Evolutionary conservation across 495 filamentous ascomycete species (phyloP), one percentile per base, ranked within the genome.

Genomic region (Penicillium cataractarum): DNA sequence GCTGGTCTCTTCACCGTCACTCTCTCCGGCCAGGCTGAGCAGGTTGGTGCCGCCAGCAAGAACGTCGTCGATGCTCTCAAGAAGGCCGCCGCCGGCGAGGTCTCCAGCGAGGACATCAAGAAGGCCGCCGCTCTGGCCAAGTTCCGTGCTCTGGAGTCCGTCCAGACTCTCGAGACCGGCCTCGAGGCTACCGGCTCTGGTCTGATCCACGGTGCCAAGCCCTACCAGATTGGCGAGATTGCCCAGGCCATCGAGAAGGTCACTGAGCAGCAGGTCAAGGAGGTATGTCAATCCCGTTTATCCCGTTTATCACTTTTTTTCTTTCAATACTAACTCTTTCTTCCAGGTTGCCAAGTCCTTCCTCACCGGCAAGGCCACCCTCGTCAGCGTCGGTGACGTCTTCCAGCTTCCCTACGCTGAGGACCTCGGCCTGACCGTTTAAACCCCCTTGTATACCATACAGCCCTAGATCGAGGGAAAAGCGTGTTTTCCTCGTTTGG

Each of bases 121-220:
- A 98, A 97, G 84, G 95, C 95, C 46, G 84, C 89, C 70, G 92
- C 95, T 22, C 84, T 90, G 69, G 94, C 96, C 64, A 98, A 97
- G 80, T 99, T 97, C 82, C 86, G 89, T 72, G 91, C 93, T 50
- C 82, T 98, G 44, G 92, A 97, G 73, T 86, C 84, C 42, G 92
- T 89, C 52, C 90, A 97, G 82, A 85, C 84, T 68, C 82, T 88
- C 24, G 78, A 80, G 60, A 85, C 86, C 48, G 88, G 87, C 61
- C 76, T 91, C 60, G 87, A 90, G 74, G 78, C 86, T 68, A 90
- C 87, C 63, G 92, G 92, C 66, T 83, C 89, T 50, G 90, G 90
- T 39, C 84, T 96, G 40, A 82, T 97, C 68, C 87, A 90, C 68
- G 88, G 87, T 58, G 87, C 85, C 78, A 91, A 92, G 83, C 85